These are phyloP conservation scores for Tylopilus intermedius DNA, from an alignment of 768 basidiomycete genomes.

Conservation along the genomic window DNA sequence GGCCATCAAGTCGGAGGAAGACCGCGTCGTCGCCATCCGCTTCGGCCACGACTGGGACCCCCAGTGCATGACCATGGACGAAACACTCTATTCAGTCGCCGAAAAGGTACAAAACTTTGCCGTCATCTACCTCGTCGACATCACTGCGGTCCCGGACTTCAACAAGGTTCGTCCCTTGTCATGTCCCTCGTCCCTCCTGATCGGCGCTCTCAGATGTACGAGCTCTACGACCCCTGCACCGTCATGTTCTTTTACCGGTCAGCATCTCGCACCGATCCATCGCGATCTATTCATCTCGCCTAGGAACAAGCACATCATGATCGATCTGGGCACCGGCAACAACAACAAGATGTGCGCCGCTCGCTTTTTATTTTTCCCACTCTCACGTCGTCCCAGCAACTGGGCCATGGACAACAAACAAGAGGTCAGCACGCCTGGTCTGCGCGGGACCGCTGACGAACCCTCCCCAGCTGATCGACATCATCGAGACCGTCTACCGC, in stretches of 20 bases:
- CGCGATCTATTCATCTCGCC: background rate
- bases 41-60: constrained; percentile 93
- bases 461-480: constrained; percentile 77
- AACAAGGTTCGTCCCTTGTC: constrained; percentile 61
- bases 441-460: background rate
- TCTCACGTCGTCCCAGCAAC: constrained; percentile 52
- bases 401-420: constrained; percentile 99
- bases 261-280: constrained; percentile 16
- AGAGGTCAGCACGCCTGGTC: constrained; percentile 53
- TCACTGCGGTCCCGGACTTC: constrained; percentile 96
- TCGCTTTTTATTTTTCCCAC: background rate
- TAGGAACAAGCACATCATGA: constrained; percentile 99
- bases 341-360: constrained; percentile 93
- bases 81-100: constrained; percentile 84
- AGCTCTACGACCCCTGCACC: constrained; percentile 94
- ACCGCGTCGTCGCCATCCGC: constrained; percentile 87
- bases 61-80: constrained; percentile 99
- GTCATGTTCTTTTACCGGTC: constrained; percentile 99
- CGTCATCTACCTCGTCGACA: constrained; percentile 92
- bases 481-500: constrained; percentile 96
- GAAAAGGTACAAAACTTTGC: constrained; percentile 99
- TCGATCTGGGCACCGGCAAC: constrained; percentile 98
- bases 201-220: constrained; percentile 78
- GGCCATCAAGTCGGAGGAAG: constrained; percentile 97
- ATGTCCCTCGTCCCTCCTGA: background rate